phyloP scores from a whole-genome alignment of 73 alveolate genomes.

The Paramecium sexaurelia region DNA sequence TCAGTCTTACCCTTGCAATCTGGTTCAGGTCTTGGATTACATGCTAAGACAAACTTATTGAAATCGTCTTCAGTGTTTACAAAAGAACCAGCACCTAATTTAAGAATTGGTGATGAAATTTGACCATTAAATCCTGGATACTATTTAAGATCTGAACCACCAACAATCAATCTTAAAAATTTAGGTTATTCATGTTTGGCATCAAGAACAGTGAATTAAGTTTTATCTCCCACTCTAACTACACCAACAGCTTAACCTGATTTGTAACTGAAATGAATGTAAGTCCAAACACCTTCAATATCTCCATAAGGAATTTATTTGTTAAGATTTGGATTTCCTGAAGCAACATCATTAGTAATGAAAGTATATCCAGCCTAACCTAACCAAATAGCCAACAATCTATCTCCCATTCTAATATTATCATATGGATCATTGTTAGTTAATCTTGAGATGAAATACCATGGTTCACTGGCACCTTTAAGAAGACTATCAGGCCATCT shows the following conservation, averaged over 20 bases:
- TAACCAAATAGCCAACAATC: constrained; percentile 53
- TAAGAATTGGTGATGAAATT: constrained; percentile 17
- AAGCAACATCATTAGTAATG: not conserved
- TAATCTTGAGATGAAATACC: constrained; percentile 53
- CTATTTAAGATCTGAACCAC: constrained; percentile 18
- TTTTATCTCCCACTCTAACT: not conserved
- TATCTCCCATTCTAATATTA: constrained; percentile 48
- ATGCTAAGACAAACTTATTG: constrained; percentile 13
- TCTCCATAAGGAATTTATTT: constrained; percentile 40
- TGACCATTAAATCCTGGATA: constrained; percentile 59
- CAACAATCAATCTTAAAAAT: constrained; percentile 26
- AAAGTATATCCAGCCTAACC: constrained; percentile 40
- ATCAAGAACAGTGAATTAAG: not conserved
- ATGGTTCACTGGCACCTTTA: constrained; percentile 41
- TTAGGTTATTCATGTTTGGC: constrained; percentile 21
- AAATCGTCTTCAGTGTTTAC: not conserved
- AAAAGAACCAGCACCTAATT: constrained; percentile 42
- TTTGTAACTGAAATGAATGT: constrained; percentile 42
- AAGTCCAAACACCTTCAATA: constrained; percentile 61
- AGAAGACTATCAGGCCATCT: constrained; percentile 1
- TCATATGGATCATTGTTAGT: constrained; percentile 56
- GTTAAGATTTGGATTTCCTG: constrained; percentile 30
- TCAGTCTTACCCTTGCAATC: constrained; percentile 1
- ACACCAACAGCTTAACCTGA: constrained; percentile 40
- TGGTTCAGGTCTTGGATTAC: constrained; percentile 43